Evolutionary conservation across 352 stramenopile genomes (phyloP).

Genomic region (Pythium rishiriense): DNA sequence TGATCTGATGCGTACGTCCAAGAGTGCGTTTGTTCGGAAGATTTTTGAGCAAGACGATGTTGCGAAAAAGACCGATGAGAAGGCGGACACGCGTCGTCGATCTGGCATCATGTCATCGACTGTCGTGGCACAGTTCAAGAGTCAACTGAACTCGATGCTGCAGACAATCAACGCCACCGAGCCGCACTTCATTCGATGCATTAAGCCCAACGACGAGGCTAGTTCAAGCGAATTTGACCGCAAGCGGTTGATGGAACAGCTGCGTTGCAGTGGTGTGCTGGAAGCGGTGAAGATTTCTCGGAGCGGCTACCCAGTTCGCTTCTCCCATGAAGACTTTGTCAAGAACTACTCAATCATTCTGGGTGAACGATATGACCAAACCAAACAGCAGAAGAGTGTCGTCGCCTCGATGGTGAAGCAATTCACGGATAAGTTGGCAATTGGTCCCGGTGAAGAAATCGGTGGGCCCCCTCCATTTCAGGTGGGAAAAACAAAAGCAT

Average conservation of each 20-base stretch:
- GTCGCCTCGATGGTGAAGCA: conserved; percentile 47
- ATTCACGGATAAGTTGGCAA: conserved; percentile 38
- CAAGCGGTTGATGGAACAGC: conserved; percentile 74
- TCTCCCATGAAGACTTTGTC: conserved; percentile 92
- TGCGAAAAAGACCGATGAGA: conserved; percentile 37
- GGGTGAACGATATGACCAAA: conserved; percentile 38
- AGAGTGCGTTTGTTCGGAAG: conserved; percentile 59
- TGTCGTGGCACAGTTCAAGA: conserved; percentile 93
- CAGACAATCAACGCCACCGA: conserved; percentile 94
- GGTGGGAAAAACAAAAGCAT: conserved; percentile 84
- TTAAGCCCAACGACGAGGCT: conserved; percentile 85
- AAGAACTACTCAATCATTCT: conserved; percentile 80
- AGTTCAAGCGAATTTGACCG: conserved; percentile 65
- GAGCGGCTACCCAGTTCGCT: conserved; percentile 93
- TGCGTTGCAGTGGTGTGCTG: conserved; percentile 85
- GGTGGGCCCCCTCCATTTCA: conserved; percentile 56
- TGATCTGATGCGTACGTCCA: conserved; percentile 70
- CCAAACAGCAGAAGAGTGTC: conserved; percentile 55
- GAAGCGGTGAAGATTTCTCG: conserved; percentile 90
- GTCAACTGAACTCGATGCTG: conserved; percentile 91
- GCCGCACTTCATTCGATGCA: conserved; percentile 91
- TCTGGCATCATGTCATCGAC: conserved; percentile 85
- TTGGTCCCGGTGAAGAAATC: conserved; percentile 30
- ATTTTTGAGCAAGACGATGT: conserved; percentile 59
- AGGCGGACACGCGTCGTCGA: conserved; percentile 38